Percentiles rank a stretch among this genome's conserved stretches.
Conservation (phyloP, 2,329 filamentous ascomycete species). For the Phyllosticta ampelicida region DNA sequence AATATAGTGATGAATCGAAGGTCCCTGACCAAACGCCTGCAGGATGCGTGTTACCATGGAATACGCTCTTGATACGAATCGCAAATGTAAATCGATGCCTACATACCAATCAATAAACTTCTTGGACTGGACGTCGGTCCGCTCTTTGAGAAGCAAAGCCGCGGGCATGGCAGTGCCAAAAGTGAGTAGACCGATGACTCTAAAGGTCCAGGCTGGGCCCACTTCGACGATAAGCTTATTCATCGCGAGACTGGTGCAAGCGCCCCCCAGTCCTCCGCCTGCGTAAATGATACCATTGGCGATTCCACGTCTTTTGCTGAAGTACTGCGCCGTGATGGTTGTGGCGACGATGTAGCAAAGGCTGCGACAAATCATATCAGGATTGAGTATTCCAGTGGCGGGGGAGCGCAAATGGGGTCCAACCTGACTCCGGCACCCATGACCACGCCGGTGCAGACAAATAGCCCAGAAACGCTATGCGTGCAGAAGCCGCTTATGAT, state of each 20-base stretch:
- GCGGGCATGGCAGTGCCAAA: conserved; percentile 46
- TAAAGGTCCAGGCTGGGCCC: conserved; percentile 43
- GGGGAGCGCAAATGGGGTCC: not conserved
- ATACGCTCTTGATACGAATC: conserved; percentile 4
- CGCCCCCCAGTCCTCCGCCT: conserved; percentile 46
- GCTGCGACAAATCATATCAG: not conserved
- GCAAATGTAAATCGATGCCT: not conserved
- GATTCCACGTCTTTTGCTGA: conserved; percentile 41
- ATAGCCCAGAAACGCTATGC: conserved; percentile 37
- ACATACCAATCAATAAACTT: conserved; percentile 42
- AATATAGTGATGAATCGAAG: conserved; percentile 44
- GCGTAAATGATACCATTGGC: conserved; percentile 47
- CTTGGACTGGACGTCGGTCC: conserved; percentile 22
- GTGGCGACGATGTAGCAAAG: conserved; percentile 5
- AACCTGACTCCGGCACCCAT: conserved; percentile 32
- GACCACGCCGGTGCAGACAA: conserved; percentile 39
- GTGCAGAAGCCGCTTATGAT: conserved; percentile 39
- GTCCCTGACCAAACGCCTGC: conserved; percentile 42
- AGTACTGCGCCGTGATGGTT: conserved; percentile 40
- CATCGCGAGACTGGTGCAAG: conserved; percentile 41
- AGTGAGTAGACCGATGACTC: conserved; percentile 42
- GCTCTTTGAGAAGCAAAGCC: conserved; percentile 43
- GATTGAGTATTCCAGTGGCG: conserved; percentile 5
- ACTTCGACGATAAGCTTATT: conserved; percentile 37
- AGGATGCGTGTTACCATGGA: not conserved